Base-by-base conservation (phyloP, 1,284 basidiomycete species). In the Cystobasidium slooffiae region DNA sequence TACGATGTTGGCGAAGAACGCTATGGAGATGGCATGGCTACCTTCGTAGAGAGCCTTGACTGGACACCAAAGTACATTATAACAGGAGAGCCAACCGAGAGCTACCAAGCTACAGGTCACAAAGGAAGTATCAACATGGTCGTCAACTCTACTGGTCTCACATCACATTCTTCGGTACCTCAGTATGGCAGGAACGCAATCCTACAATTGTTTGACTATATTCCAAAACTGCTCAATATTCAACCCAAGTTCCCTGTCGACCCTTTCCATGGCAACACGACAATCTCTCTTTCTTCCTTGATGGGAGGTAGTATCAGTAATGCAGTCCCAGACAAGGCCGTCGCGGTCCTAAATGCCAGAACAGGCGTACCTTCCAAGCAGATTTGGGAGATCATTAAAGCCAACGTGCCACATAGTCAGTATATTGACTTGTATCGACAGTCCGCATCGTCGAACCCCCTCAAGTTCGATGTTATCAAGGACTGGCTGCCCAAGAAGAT, bases 111-210 rank as follows among this genome's bases (percentile, higher is more conserved):
- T 37, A 68, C 66, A 1, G 66, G 66, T 18, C 66, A 68, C 41
- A 68, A 68, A 24, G 66, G 66, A 52, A 68, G 66, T 55, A 68
- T 68, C 66, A 68, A 68, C 46, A 68, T 68, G 66, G 44, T 68
- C 8, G 46, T 68, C 22, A 68, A 68, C 46, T 68, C 66, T 6
- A 68, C 66, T 4, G 66, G 66, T 6, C 43, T 46, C 49, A 58
- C 53, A 8, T 52, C 66, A 20, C 66, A 68, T 55, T 68, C 66
- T 24, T 68, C 66, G 4, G 66, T 68, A 46, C 66, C 66, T 12
- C 66, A 68, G 22, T 68, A 68, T 59, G 66, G 66, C 39, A 31
- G 66, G 31, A 68, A 68, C 31, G 66, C 66, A 0, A 56, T 68
- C 39, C 66, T 68, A 12, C 66, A 68, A 24, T 12, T 68, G 16